Evolutionary conservation across 2,329 filamentous ascomycete genomes (phyloP).

Genomic region (Fusarium algeriense): DNA sequence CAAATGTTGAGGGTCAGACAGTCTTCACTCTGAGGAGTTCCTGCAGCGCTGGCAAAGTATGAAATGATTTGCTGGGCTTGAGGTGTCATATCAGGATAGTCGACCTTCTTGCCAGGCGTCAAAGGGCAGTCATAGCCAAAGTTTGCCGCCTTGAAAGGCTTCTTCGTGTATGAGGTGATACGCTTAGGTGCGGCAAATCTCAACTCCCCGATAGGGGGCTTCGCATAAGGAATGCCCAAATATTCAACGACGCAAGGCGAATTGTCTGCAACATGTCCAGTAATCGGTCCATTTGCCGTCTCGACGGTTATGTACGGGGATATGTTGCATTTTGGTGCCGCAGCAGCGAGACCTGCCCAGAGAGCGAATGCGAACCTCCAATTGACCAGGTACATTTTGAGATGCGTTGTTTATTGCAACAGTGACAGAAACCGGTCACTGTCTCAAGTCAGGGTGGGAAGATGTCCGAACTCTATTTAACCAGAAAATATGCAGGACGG

Average conservation of each 20-base stretch:
- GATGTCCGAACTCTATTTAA: not conserved
- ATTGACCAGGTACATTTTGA: slow-evolving; percentile 21
- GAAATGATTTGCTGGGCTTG: slow-evolving; percentile 38
- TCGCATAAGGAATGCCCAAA: slow-evolving; percentile 57
- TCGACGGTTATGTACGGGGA: slow-evolving; percentile 44
- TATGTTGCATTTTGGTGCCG: slow-evolving; percentile 26
- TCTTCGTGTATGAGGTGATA: slow-evolving; percentile 25
- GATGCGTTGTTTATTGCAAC: not conserved
- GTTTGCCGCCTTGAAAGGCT: slow-evolving; percentile 15
- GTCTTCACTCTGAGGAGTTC: slow-evolving; percentile 38
- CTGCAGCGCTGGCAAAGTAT: slow-evolving; percentile 38
- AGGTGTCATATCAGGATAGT: slow-evolving; percentile 37
- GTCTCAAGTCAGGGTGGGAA: not conserved
- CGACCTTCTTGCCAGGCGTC: slow-evolving; percentile 27
- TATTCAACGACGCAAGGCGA: slow-evolving; percentile 53
- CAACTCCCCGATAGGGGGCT: slow-evolving; percentile 52
- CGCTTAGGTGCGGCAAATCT: slow-evolving; percentile 54
- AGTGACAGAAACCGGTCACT: not conserved
- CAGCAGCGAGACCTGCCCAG: slow-evolving; percentile 24
- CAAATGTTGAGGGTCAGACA: slow-evolving; percentile 43
- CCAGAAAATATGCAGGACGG: not conserved
- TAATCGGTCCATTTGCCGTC: slow-evolving; percentile 52
- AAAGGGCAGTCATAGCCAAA: slow-evolving; percentile 42
- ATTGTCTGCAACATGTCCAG: slow-evolving; percentile 49
- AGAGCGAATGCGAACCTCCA: not conserved